Conservation (phyloP, 1,284 basidiomycete genomes). For the Apiotrichum laibachii region DNA sequence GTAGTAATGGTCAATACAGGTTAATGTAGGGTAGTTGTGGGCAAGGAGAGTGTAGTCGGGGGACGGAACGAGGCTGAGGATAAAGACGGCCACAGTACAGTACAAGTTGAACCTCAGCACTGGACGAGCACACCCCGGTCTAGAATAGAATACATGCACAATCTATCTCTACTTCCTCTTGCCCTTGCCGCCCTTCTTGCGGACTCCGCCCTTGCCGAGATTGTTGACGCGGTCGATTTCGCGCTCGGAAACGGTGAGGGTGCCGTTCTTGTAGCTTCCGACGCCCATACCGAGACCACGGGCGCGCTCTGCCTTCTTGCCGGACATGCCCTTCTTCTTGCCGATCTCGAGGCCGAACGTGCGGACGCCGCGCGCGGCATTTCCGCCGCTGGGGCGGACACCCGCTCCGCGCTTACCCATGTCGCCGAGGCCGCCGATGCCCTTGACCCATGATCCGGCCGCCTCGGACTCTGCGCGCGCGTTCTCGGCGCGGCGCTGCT, state of each 20-base stretch:
- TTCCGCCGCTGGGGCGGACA: conserved; percentile 8
- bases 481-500: conserved; percentile 30
- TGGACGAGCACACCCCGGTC: too few relatives aligned
- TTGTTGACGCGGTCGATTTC: conserved; percentile 40
- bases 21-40: too few relatives aligned
- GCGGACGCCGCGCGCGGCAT: conserved; percentile 22
- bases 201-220: conserved; percentile 10
- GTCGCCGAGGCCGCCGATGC: conserved; percentile 42
- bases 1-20: too few relatives aligned
- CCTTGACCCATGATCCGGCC: conserved; percentile 44
- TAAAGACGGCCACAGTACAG: too few relatives aligned
- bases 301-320: conserved; percentile 36
- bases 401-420: conserved; percentile 25
- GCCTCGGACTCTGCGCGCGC: conserved; percentile 36
- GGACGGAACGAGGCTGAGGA: too few relatives aligned
- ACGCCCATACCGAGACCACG: conserved; percentile 50
- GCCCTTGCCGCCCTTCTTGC: conserved; percentile 14
- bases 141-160: not conserved
- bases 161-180: conserved; percentile 15
- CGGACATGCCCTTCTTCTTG: conserved; percentile 48
- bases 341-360: conserved; percentile 29
- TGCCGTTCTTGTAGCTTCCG: conserved; percentile 46
- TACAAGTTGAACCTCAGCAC: too few relatives aligned
- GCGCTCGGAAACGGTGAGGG: conserved; percentile 42
- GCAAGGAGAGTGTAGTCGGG: too few relatives aligned